These are phyloP conservation scores for Penicillium freii DNA, from an alignment of 2,329 filamentous ascomycete species.

Conservation along the genomic window DNA sequence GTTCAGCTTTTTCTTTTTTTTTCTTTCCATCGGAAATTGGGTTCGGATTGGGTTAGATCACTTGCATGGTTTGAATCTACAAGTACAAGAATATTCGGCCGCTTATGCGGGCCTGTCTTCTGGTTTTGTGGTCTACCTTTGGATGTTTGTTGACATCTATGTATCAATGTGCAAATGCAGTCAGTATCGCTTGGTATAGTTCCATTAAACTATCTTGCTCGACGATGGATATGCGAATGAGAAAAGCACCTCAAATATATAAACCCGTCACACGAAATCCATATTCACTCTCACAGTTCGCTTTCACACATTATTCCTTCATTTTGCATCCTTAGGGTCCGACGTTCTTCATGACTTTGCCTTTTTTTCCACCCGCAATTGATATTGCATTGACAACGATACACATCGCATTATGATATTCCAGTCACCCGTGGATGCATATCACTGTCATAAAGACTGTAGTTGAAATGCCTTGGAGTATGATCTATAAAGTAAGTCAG, in stretches of 20 bases:
- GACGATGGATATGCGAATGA: neutral
- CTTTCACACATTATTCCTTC: neutral
- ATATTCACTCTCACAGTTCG: neutral
- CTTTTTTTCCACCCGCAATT: neutral
- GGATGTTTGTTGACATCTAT: neutral
- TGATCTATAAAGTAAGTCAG: neutral
- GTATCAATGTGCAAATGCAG: neutral
- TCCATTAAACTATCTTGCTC: neutral
- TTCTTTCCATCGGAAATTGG: slow-evolving; percentile 1
- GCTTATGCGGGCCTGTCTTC: too few species aligned
- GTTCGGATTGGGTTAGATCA: neutral
- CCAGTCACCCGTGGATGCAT: neutral
- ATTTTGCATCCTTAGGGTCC: neutral
- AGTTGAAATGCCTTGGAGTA: neutral
- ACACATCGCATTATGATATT: neutral
- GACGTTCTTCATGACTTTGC: neutral
- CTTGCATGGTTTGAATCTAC: neutral
- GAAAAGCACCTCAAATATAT: neutral
- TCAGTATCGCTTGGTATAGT: neutral
- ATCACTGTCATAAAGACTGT: neutral
- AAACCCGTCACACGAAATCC: neutral
- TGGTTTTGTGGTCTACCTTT: neutral
- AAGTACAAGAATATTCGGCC: neutral
- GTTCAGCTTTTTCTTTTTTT: slow-evolving; percentile 4
- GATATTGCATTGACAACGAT: neutral